A percentile compares a stretch with the other conserved stretches of the same genome.
Conservation (phyloP, 139 green algal species). For the Chlorella sp. region DNA sequence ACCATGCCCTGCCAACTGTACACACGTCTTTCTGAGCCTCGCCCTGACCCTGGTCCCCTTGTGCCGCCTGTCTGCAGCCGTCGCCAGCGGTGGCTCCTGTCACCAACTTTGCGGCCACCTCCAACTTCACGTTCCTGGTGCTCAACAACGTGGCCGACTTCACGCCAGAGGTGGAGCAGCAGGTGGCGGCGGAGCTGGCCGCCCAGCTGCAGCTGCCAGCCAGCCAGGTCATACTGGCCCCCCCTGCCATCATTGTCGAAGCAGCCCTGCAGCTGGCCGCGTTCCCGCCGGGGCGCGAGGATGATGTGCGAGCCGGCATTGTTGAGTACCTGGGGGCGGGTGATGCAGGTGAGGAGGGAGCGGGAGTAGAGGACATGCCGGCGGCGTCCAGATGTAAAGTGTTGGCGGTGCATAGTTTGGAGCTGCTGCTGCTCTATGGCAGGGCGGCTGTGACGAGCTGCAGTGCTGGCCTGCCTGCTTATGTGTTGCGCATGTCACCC, state of each 20-base stretch:
- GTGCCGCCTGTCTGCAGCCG: not conserved
- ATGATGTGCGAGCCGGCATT: not conserved
- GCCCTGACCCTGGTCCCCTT: too few relatives aligned
- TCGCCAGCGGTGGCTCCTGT: not conserved
- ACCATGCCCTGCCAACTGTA: not conserved
- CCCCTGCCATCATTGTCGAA: not conserved
- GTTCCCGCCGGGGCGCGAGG: not conserved
- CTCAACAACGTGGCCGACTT: not conserved
- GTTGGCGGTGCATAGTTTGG: too few relatives aligned
- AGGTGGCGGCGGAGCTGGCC: conserved; percentile 9
- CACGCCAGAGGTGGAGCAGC: not conserved
- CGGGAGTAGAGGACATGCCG: not conserved
- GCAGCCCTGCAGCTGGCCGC: not conserved
- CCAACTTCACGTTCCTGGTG: conserved; percentile 12
- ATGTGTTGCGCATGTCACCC: too few relatives aligned
- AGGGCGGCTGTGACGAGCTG: too few relatives aligned
- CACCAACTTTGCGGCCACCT: not conserved
- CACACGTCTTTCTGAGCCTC: too few relatives aligned
- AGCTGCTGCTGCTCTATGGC: too few relatives aligned
- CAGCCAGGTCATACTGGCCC: not conserved
- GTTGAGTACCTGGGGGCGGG: not conserved
- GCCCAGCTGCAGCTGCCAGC: not conserved
- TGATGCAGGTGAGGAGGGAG: not conserved
- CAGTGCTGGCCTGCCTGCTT: too few relatives aligned
- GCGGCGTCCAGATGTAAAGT: too few relatives aligned